Conservation (phyloP, 306 rosid genomes). For the Quercus variabilis region DNA sequence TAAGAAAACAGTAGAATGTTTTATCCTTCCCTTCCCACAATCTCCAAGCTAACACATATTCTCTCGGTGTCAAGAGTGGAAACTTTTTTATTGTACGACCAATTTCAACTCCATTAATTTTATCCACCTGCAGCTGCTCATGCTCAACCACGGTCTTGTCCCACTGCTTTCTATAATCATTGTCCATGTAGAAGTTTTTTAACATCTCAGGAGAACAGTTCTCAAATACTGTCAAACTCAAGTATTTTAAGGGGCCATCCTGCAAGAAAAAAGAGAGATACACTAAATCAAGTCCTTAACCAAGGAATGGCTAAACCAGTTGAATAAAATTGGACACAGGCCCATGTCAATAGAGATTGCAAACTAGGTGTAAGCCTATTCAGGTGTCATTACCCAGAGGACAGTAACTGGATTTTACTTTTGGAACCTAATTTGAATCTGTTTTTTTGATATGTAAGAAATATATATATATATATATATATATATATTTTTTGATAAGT, state of each 20-base stretch:
- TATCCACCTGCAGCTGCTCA: conserved; percentile 71
- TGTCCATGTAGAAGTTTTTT: conserved; percentile 92
- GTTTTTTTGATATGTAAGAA: no score
- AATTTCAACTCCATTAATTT: conserved; percentile 65
- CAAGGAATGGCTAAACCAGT: background rate
- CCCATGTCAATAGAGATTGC: background rate
- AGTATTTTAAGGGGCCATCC: conserved; percentile 80
- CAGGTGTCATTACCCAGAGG: background rate
- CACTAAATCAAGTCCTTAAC: conserved; percentile 19
- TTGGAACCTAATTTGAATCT: background rate
- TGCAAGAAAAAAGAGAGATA: conserved; percentile 39
- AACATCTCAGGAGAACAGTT: conserved; percentile 65
- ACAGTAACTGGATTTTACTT: background rate
- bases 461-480: no score
- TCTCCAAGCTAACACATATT: conserved; percentile 90
- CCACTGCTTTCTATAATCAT: conserved; percentile 82
- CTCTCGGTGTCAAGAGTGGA: conserved; percentile 85
- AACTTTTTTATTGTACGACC: conserved; percentile 80
- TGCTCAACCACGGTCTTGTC: conserved; percentile 73
- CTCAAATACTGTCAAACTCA: conserved; percentile 70
- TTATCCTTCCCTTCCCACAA: conserved; percentile 84
- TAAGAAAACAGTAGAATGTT: conserved; percentile 73
- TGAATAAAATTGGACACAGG: background rate
- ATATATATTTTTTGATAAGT: no score
- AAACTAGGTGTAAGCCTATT: conserved; percentile 15